These are phyloP conservation scores for Saccharomyces mikatae DNA, from an alignment of 805 yeast species.

Conservation along the genomic window DNA sequence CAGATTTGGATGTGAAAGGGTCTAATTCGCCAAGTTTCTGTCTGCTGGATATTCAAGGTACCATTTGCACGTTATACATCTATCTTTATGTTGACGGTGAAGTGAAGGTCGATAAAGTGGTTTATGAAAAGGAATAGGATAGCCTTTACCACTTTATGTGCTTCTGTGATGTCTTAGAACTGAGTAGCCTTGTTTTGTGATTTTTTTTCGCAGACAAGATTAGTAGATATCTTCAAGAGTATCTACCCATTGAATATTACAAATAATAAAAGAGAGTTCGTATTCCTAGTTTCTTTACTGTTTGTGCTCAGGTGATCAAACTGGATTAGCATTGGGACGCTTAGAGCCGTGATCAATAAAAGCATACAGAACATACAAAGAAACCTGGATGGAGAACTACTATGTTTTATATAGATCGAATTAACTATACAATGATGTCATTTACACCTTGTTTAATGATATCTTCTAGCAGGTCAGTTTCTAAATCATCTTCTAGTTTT, in stretches of 20 bases:
- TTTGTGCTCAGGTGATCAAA: neutral
- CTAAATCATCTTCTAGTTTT: slow-evolving; percentile 48
- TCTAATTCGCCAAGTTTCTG: slow-evolving; percentile 77
- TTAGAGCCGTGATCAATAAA: neutral
- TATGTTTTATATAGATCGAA: neutral
- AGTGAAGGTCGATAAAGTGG: slow-evolving; percentile 84
- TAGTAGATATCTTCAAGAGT: neutral
- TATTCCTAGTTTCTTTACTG: neutral
- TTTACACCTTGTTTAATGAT: slow-evolving; percentile 17
- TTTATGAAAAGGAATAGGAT: slow-evolving; percentile 44
- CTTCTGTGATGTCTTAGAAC: neutral
- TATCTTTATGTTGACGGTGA: slow-evolving; percentile 76
- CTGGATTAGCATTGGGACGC: neutral
- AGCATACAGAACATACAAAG: neutral
- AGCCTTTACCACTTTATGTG: neutral
- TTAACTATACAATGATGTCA: slow-evolving; percentile 11
- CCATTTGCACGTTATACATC: slow-evolving; percentile 71
- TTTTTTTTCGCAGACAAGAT: neutral
- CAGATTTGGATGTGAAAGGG: slow-evolving; percentile 21
- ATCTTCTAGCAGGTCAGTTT: slow-evolving; percentile 38
- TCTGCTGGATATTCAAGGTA: slow-evolving; percentile 74
- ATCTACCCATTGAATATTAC: neutral
- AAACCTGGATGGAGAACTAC: neutral
- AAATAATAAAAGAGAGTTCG: neutral
- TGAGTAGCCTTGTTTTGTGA: neutral